A percentile compares a stretch with the other conserved stretches of the same genome.
Evolutionary conservation across 176 grass and related monocot species (phyloP).

Genomic region (Lolium multiflorum): DNA sequence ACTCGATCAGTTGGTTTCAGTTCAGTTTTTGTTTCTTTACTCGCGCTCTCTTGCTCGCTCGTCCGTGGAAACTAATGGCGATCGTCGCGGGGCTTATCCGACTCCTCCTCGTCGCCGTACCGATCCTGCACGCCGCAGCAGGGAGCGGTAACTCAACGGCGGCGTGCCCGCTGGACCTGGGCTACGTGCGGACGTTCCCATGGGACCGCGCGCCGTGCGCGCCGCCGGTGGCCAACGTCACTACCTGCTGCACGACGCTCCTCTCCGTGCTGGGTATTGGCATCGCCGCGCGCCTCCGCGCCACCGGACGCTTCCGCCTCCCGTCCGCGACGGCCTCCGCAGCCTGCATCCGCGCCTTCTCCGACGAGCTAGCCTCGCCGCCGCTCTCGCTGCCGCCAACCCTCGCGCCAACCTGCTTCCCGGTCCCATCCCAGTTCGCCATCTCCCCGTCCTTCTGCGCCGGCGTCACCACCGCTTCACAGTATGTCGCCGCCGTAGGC

Average conservation of each 20-base stretch:
- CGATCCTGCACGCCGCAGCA: background rate
- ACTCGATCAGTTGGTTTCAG: background rate
- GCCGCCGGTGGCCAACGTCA: constrained; percentile 53
- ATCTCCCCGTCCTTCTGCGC: constrained; percentile 69
- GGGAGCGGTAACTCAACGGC: background rate
- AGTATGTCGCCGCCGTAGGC: constrained; percentile 28
- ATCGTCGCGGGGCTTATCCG: background rate
- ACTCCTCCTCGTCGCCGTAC: background rate
- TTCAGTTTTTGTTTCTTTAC: constrained; percentile 22
- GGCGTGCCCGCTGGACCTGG: constrained; percentile 73
- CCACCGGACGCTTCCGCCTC: constrained; percentile 72
- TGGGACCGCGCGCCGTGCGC: constrained; percentile 70
- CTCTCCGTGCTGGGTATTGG: constrained; percentile 67
- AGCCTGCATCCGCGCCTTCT: constrained; percentile 63
- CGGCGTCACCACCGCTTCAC: constrained; percentile 53
- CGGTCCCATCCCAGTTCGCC: constrained; percentile 44
- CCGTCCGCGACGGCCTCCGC: constrained; percentile 53
- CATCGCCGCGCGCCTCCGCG: constrained; percentile 57
- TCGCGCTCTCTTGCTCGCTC: background rate
- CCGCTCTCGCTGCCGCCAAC: constrained; percentile 60
- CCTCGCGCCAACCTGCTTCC: constrained; percentile 69
- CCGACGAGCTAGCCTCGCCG: constrained; percentile 45
- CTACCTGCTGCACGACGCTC: constrained; percentile 66
- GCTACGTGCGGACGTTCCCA: constrained; percentile 75
- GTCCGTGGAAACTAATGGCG: constrained; percentile 32